Evolutionary conservation across 768 basidiomycete genomes (phyloP), one percentile per base, ranked within the genome.

Genomic region (Lactifluus piperatus): DNA sequence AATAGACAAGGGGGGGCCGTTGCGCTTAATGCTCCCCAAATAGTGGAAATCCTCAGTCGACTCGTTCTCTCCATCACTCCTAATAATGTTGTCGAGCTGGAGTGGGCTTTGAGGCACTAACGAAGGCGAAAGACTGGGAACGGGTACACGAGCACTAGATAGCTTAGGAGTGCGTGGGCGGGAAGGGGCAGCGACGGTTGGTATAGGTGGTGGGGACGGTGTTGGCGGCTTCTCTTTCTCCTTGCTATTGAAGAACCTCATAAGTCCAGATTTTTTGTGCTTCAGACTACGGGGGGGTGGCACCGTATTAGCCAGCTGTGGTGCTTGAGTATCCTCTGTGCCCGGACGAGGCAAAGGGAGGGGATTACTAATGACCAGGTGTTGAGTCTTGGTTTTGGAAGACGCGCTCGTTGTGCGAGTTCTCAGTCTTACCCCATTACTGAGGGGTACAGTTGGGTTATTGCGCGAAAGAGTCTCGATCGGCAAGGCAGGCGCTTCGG

Each of bases 241-340:
- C 67, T 77, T 81, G 20, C 77, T 76, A 65, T 84, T 82, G 68
- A 91, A 90, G 11, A 92, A 72, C 51, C 85, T 76, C 84, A 91
- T 81, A 68, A 92, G 88, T 3, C 80, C 89, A 62, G 88, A 91
- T 69, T 86, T 91, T 75, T 86, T 90, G 60, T 85, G 85, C 65
- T 81, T 88, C 51, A 91, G 69, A 2, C 71, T 63, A 65, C 81
- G 85, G 10, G 73, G 74, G 27, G 73, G 66, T 50, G 68, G 24
- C 16, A 36, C 56, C 7, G 52, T 26, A 32, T 63, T 45, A 52
- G 59, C 26, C 20, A 48, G 36, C 41, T 52, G 46, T 24, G 44
- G n/a, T 18, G 51, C 48, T 5, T 57, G 60, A 20, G 11, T 24
- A 18, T 57, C 46, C 2, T 54, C 48, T 16, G 41, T 26, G 4